Base-by-base conservation (phyloP, 306 rosid species). In the Dalbergia cochinchinensis region DNA sequence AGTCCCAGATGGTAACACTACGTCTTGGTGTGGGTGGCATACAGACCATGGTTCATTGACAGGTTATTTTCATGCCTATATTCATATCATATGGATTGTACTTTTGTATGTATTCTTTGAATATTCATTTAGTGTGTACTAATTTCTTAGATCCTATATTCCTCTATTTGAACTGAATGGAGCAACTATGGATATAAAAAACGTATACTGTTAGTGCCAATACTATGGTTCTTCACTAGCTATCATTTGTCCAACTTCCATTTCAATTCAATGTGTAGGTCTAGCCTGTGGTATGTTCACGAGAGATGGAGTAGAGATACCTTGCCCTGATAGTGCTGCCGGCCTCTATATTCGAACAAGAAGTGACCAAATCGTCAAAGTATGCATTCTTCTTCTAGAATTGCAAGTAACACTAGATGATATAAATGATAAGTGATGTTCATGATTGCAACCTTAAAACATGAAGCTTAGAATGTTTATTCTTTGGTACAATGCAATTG, bases 1-100 rank as follows among this genome's bases (percentile, higher is more conserved):
- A 65, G 18, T 76, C 61, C 65, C 73, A 74, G 97, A 85, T 86
- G 68, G 54, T 51, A 68, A 83, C 78, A 71, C 91, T 59, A 57
- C 84, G 75, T 94, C 99, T 78, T 94, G 99, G 99, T 94, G 99
- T 64, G 99, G 99, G 39, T 92, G 97, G 99, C 99, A 94, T 78
- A 91, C 97, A 54, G 99, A 94, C 86, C 97, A 94, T 71, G 97
- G 97, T 80, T 94, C 99, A 50, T 87, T 94, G 78, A 94, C 99
- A 94, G 99, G 99, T 94, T 76, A 74, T 15, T 65, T 34, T 42
- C 66, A 59, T 69, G 11, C 19, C 48, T 48, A 57, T 82, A 69
- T 42, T 18, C 72, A 12, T 60, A 22, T 42, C 14, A 59, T 50
- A 45, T 48, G 64, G 60, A 35, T 5, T 77, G 54, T 72, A 41